Evolutionary conservation across 495 filamentous ascomycete species (phyloP).

Genomic region (Parmelia sp.): DNA sequence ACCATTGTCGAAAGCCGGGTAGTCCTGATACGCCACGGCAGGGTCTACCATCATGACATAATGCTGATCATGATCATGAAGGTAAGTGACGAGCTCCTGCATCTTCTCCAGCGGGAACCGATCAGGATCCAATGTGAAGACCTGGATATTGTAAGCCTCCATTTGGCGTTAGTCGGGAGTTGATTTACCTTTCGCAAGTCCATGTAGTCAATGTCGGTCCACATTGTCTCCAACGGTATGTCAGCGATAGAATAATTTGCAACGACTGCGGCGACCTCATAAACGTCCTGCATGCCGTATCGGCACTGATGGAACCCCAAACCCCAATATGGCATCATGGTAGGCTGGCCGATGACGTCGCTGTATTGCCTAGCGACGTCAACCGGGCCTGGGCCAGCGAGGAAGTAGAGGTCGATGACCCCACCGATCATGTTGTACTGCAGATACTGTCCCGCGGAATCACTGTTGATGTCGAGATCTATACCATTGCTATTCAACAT

Average conservation of each 20-base stretch:
- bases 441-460: slow-evolving; percentile 59
- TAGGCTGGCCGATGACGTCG: slow-evolving; percentile 58
- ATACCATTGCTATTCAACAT: slow-evolving; percentile 79
- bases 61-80: slow-evolving; percentile 69
- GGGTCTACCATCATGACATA: slow-evolving; percentile 89
- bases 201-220: slow-evolving; percentile 88
- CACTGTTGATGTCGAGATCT: slow-evolving; percentile 73
- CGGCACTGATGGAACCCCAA: slow-evolving; percentile 81
- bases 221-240: slow-evolving; percentile 84
- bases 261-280: slow-evolving; percentile 70
- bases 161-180: neutral
- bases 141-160: neutral
- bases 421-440: slow-evolving; percentile 83
- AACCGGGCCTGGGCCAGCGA: slow-evolving; percentile 64
- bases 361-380: slow-evolving; percentile 71
- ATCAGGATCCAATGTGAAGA: slow-evolving; percentile 66
- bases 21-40: slow-evolving; percentile 64
- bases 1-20: slow-evolving; percentile 59
- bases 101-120: slow-evolving; percentile 63
- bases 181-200: slow-evolving; percentile 47
- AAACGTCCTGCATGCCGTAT: slow-evolving; percentile 74
- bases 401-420: slow-evolving; percentile 78
- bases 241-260: slow-evolving; percentile 68
- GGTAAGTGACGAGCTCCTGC: slow-evolving; percentile 61
- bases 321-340: slow-evolving; percentile 82